Base-by-base conservation (phyloP, 169 alveolate genomes). In the Cryptosporidium meleagridis region DNA sequence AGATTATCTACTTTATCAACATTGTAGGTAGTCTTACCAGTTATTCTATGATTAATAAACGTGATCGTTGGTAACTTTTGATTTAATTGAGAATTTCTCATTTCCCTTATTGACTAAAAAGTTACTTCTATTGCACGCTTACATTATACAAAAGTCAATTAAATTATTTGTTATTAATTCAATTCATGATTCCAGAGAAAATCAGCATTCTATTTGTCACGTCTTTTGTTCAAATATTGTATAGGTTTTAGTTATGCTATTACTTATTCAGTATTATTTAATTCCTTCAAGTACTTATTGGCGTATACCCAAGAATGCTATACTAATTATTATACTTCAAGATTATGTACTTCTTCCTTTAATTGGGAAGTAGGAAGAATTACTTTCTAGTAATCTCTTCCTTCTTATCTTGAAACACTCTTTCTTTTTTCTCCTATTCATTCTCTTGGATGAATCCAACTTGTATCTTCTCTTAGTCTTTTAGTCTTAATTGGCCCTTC, bases 241-340 rank as follows among this genome's bases (percentile, higher is more conserved):
- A 26, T 80, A 65, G 29, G 21, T 39, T 23, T 41, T 65, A 48
- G 89, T 80, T 62, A 80, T 80, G 89, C 89, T 48, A 65, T 62
- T 80, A 48, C n/a, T 39, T 26, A 80, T 55, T 14, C 39, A 26
- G 21, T 26, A 80, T 16, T 80, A 31, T 48, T 12, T n/a, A 35
- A 41, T 16, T 5, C 18, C 23, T 61, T 18, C 44, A 31, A 37
- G 29, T 65, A 65, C 72, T 45, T 59, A 37, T 65, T 33, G 89
- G 75, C 89, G 89, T 80, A 80, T 80, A 80, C 89, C 89, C 89
- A 80, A 48, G 89, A 65, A 67, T 80, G 89, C 89, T 41, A 80
- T 44, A 80, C 14, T 62, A 61, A 80, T 31, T 29, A 71, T 3
- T 41, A n/a, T 1, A 29, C 26, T 73, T 53, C 31, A 29, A 16